Conservation (phyloP, 768 basidiomycete genomes). For the Sarcomyxa edulis region DNA sequence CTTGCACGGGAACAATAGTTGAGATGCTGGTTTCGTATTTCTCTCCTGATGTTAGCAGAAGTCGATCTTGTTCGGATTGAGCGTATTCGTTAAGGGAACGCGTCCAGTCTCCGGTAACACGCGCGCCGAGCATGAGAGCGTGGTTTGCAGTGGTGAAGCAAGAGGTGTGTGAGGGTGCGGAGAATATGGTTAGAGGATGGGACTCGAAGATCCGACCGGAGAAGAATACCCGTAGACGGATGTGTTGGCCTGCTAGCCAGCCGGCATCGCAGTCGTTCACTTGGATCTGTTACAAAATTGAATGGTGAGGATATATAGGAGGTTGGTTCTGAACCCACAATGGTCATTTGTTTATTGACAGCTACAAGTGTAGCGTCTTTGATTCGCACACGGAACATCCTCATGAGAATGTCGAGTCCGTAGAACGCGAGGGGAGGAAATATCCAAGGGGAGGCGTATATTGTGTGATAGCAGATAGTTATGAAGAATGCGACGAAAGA, state of each 20-base stretch:
- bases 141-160: slow-evolving; percentile 30
- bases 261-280: slow-evolving; percentile 55
- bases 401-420: slow-evolving; percentile 68
- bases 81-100: slow-evolving; percentile 56
- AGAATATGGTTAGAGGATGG: slow-evolving; percentile 75
- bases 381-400: slow-evolving; percentile 65
- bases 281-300: slow-evolving; percentile 43
- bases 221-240: slow-evolving; percentile 63
- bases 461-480: slow-evolving; percentile 79
- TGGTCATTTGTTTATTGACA: slow-evolving; percentile 60
- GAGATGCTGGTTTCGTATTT: not conserved
- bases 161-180: slow-evolving; percentile 52
- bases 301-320: slow-evolving; percentile 25
- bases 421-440: slow-evolving; percentile 78
- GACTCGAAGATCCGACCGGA: slow-evolving; percentile 66
- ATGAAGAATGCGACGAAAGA: slow-evolving; percentile 58
- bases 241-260: slow-evolving; percentile 77
- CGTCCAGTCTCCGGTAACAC: slow-evolving; percentile 72
- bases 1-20: slow-evolving; percentile 53
- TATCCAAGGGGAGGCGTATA: slow-evolving; percentile 79
- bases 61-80: slow-evolving; percentile 25
- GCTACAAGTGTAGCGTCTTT: slow-evolving; percentile 71
- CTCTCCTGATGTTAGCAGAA: slow-evolving; percentile 4
- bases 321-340: slow-evolving; percentile 48
- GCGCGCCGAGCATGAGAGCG: slow-evolving; percentile 60